Base-by-base conservation (phyloP, 176 grass and related monocot genomes). In the Raddia distichophylla region DNA sequence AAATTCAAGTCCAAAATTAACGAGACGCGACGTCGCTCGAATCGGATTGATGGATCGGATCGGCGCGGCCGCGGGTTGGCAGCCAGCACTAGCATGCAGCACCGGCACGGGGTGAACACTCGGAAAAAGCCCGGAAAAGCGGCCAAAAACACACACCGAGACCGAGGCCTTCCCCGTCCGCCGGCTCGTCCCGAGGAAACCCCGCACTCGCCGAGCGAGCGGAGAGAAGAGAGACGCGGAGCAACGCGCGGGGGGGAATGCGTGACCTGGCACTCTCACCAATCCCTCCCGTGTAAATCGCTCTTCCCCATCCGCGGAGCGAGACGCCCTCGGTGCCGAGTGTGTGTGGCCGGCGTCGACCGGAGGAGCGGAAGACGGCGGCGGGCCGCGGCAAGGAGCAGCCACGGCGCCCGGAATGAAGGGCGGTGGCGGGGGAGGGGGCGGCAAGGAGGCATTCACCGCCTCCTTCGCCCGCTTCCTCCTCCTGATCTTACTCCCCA, bases 401-500 rank as follows among this genome's bases (percentile, higher is more conserved):
- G 54, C 73, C 74, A 86, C 83, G 82, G 87, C 77, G 72, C 60
- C 58, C 67, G 87, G 73, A 63, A 89, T 78, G 89, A 86, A 89
- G 86, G 84, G 86, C 18, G 56, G 82, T 11, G 63, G 78, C 54
- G 73, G 50, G 12, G 84, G 52, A 46, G 82, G 80, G 27, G 85
- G 60, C 53, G 79, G 84, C 46, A 94, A 94, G 77, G 92, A 94
- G 37, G 17, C 60, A 42, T 34, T 42, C 57, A 64, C 78, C 77
- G 79, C 85, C 62, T 86, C 69, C 76, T 85, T 82, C 84, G 59
- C 87, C 88, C 88, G 88, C 20, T 74, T 91, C 64, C 85, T 93
- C 44, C 87, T 97, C 54, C 85, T 86, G 37, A 80, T 97, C 3
- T 80, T 97, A 17, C 88, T 97, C 48, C 86, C 88, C 33, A 69